Evolutionary conservation across 148 eudicot species (phyloP), one percentile per base, ranked within the genome.

Genomic region (Bassia scoparia): DNA sequence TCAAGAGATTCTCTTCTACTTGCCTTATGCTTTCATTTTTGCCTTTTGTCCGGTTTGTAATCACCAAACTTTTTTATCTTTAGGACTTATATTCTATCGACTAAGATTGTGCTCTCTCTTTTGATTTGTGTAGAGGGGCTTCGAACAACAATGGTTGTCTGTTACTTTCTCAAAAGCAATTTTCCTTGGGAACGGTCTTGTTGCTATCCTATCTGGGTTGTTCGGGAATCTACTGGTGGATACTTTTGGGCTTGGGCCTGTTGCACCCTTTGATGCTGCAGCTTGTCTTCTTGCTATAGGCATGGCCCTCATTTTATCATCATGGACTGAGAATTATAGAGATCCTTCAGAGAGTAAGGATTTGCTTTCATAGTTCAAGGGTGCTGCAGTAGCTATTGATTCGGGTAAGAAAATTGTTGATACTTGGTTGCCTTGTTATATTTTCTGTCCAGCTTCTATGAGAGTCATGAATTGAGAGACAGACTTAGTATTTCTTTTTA

Each of bases 261-360:
- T 95, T 64, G 93, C 99, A 44, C 99, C 99, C 5, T 95, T 95
- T 76, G 99, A 95, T 85, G 99, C 97, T 67, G 99, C 97, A 66
- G 86, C 94, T 0, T 86, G 91, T 79, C 88, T 95, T 76, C 90
- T 95, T 68, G 88, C 96, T 15, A 88, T 95, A 84, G 99, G 99
- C 48, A 87, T 90, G 99, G 81, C 90, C 1, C 48, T 95, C 73
- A 95, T 95, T 62, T 35, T 95, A 66, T 82, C 92, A 56, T 76
- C 99, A 23, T 95, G 99, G 99, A 67, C 87, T 68, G 99, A 95
- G 78, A 95, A 95, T 80, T 95, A 77, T 88, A 97, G 99, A 49
- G 97, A 95, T 75, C 79, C 96, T 72, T 95, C 99, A 59, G 99
- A 95, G 64, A 95, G 63, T 86, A 95, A 95, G 80, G 96, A 95